phyloP scores from a whole-genome alignment of 129 eudicot genomes.

The Cynara cardunculus region DNA sequence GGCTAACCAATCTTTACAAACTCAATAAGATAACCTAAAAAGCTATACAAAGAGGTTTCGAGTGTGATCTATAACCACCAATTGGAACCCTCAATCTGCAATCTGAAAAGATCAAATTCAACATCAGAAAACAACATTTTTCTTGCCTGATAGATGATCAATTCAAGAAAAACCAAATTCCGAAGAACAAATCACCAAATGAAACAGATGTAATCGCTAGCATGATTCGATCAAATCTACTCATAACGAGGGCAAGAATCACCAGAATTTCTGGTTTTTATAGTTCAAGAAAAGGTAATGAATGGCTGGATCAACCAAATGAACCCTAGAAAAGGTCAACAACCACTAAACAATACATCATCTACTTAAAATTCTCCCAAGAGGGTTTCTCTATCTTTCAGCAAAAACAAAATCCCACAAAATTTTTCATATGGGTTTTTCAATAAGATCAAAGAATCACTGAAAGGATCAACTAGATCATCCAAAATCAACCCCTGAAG shows the following conservation, averaged over 20 bases:
- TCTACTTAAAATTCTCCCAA: not conserved
- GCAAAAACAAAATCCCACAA: not conserved
- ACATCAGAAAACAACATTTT: conserved; percentile 16
- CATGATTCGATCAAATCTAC: not conserved
- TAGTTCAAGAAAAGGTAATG: not conserved
- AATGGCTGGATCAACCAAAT: conserved; percentile 11
- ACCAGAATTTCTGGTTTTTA: not conserved
- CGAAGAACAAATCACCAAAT: not conserved
- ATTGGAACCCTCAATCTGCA: conserved; percentile 16
- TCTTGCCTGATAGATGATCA: conserved; percentile 3
- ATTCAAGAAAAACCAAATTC: not conserved
- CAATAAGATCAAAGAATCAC: conserved; percentile 11
- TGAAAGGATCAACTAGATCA: not conserved
- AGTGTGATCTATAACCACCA: conserved; percentile 11
- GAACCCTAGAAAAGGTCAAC: conserved; percentile 1
- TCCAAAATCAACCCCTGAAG: not conserved
- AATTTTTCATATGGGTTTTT: not conserved
- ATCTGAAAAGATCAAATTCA: conserved; percentile 18
- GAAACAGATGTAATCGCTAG: not conserved
- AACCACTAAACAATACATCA: not conserved
- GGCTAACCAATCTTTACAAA: conserved; percentile 14
- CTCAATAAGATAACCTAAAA: not conserved
- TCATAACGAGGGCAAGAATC: not conserved
- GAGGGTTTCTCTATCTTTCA: conserved; percentile 2
- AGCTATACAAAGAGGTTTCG: conserved; percentile 18